A percentile compares a stretch with the other conserved stretches of the same genome.
Conservation (phyloP, 2,329 filamentous ascomycete genomes). For the Samsoniella hepiali region DNA sequence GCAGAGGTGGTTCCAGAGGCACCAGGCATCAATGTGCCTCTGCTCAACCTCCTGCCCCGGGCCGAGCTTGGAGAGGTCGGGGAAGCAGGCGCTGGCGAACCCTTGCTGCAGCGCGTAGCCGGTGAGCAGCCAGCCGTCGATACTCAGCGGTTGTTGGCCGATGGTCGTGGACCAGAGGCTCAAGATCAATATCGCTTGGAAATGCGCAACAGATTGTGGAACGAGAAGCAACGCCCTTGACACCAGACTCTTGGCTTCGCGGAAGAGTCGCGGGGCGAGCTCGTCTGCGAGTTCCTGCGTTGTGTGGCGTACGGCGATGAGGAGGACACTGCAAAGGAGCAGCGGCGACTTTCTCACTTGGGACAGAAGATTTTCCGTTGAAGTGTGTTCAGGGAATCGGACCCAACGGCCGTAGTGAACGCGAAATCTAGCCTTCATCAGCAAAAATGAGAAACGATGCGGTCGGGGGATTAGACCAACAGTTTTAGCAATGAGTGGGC, state of each 20-base stretch:
- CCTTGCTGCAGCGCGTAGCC: conserved; percentile 28
- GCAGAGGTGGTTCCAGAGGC: conserved; percentile 30
- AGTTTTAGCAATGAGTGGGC: conserved; percentile 24
- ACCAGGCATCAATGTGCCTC: conserved; percentile 22
- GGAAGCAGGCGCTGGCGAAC: conserved; percentile 25
- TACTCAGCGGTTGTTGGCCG: conserved; percentile 27
- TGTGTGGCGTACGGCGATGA: conserved; percentile 28
- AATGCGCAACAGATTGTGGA: conserved; percentile 24
- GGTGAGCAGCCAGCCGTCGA: conserved; percentile 29
- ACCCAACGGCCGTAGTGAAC: background rate
- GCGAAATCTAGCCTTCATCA: background rate
- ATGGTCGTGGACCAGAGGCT: conserved; percentile 30
- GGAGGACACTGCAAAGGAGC: conserved; percentile 26
- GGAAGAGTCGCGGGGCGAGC: conserved; percentile 25
- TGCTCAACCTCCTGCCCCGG: background rate
- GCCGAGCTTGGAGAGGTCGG: background rate
- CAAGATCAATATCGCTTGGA: conserved; percentile 26
- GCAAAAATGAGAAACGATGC: background rate
- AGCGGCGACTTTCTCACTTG: conserved; percentile 22
- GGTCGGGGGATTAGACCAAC: conserved; percentile 18
- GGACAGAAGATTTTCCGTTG: conserved; percentile 19
- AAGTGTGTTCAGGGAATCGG: conserved; percentile 21
- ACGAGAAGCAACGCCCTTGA: conserved; percentile 21
- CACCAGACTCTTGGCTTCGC: conserved; percentile 25
- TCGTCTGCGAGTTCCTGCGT: conserved; percentile 25